Evolutionary conservation across 495 filamentous ascomycete species (phyloP), one percentile per base, ranked within the genome.

Genomic region (Cudoniella acicularis): DNA sequence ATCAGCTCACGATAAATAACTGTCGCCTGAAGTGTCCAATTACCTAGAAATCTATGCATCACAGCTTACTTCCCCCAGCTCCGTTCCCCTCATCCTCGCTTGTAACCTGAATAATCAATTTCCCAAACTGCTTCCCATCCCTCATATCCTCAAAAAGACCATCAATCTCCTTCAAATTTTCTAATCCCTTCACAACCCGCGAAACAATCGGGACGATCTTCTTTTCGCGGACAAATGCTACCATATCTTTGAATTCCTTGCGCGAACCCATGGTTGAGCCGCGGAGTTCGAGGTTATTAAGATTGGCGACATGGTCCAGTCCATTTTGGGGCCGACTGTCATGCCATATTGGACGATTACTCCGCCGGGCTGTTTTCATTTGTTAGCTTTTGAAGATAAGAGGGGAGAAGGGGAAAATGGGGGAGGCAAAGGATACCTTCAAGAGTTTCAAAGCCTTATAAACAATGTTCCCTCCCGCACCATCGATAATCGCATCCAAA

Each of bases 251-350:
- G 64, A 92, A 92, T 70, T 93, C 89, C 63, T 75, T 80, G 46
- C 84, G 81, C 20, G 84, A 88, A 11, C 89, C 89, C 87, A 92
- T 91, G 1, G 87, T 92, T 11, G 77, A 82, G 26, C 87, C 87
- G 45, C 74, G 76, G 8, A 91, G 76, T 62, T 92, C 89, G 49
- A 93, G 75, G 62, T 93, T 91, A 69, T 83, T 86, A 50, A 92
- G 65, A n/a, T 89, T 82, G 2, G 87, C 87, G 59, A 71, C 83
- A 91, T 90, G 13, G 75, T 62, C 73, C 84, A 91, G 17, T 88
- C 79, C 79, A 89, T 87, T 71, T 84, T 84, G 0, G 88, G 88
- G 11, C 77, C 78, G 2, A 87, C 75, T 10, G 89, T 92, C 89
- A 92, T 92, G 30, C 89, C 89, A 65, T 92, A 92, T 46, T 79